A percentile compares a stretch with the other conserved stretches of the same genome.
Conservation (phyloP, 2,329 filamentous ascomycete species). For the Aschersonia sp. region DNA sequence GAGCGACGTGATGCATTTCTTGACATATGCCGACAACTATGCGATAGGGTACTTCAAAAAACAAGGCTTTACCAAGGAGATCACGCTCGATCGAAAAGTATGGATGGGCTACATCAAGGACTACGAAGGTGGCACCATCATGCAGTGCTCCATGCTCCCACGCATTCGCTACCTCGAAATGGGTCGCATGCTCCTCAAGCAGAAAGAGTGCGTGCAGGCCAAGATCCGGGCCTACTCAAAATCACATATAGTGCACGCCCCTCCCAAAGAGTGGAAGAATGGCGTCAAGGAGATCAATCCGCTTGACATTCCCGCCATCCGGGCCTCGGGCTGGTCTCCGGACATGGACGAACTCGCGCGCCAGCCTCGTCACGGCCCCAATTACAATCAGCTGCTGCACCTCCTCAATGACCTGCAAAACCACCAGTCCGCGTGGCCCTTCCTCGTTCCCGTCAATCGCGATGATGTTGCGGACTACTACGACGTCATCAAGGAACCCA, state of each 20-base stretch:
- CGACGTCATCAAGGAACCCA: conserved; percentile 93
- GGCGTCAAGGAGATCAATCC: conserved; percentile 67
- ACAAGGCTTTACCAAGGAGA: conserved; percentile 97
- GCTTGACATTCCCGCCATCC: conserved; percentile 75
- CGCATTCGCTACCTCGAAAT: conserved; percentile 87
- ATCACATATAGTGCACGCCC: conserved; percentile 72
- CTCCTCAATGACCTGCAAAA: conserved; percentile 93
- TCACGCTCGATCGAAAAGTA: conserved; percentile 72
- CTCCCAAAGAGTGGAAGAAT: conserved; percentile 75
- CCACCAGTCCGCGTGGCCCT: conserved; percentile 85
- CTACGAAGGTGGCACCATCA: conserved; percentile 96
- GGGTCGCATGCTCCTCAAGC: conserved; percentile 88
- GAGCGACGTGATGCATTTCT: conserved; percentile 93
- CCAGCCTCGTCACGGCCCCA: conserved; percentile 87
- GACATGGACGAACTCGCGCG: conserved; percentile 97
- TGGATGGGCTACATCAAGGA: conserved; percentile 99
- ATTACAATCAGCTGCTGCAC: conserved; percentile 87
- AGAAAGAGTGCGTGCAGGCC: conserved; percentile 87
- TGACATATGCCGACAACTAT: conserved; percentile 98
- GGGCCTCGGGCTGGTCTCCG: conserved; percentile 82
- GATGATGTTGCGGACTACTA: conserved; percentile 99
- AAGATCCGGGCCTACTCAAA: conserved; percentile 89
- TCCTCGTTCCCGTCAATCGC: conserved; percentile 81
- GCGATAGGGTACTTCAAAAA: conserved; percentile 99
- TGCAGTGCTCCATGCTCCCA: conserved; percentile 97